Evolutionary conservation across 2,329 filamentous ascomycete species (phyloP), one percentile per base, ranked within the genome.

Genomic region (Diaporthe sp.): DNA sequence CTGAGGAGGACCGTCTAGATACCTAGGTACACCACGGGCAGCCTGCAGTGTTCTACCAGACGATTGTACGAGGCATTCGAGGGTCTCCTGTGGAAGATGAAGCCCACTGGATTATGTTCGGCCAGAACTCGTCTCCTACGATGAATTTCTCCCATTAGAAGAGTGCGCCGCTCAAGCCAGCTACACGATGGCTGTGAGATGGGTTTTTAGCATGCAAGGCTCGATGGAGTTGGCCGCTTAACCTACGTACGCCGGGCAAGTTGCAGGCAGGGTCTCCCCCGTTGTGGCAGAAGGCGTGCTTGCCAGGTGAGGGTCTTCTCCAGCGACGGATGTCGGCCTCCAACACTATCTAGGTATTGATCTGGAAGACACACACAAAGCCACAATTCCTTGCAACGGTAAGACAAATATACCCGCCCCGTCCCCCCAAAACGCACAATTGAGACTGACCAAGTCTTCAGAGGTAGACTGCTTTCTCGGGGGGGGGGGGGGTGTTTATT

Each of bases 241-340:
- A 15, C 25, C 31, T 34, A 2, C 8, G 17, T 20, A 17, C 31
- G 15, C 37, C 37, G 37, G n/a, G 31, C 22, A 51, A 28, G 25
- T 28, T 25, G 37, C 63, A 67, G 63, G 63, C 63, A 67, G 63
- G 63, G 44, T 25, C 63, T 44, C 17, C 63, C 63, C 63, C 6
- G 44, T n/a, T 17, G 6, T 37, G 4, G 10, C 20, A 20, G 42
- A 47, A 34, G 42, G 42, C 42, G 37, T 61, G 37, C 60, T 25
- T 28, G 31, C 28, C 37, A 31, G 39, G n/a, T 28, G 60, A 63
- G 39, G 60, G 22, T 67, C 44, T 51, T 25, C 44, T 15, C 44
- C 44, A 37, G 63, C 44, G 12, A n/a, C 61, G 61, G 44, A 67
- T 49, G 63, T 67, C 63, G 63, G 63, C 13, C 61, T 37, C 15